Conservation (phyloP, 495 filamentous ascomycete genomes). For the Xylaria bambusicola region DNA sequence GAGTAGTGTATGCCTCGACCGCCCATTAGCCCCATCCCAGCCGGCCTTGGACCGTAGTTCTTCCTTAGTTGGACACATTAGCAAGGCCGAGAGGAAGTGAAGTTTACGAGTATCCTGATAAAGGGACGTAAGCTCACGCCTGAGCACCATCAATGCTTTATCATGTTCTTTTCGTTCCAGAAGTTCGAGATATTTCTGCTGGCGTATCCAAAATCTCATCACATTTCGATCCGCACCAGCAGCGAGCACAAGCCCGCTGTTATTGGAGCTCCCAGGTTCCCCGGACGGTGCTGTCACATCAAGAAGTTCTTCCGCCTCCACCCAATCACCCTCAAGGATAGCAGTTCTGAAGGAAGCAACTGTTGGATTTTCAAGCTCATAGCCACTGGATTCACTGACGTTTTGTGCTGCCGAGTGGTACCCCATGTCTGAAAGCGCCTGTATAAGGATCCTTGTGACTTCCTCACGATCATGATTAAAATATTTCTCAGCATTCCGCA, state of each 20-base stretch:
- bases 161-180: slow-evolving; percentile 74
- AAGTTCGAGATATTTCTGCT: slow-evolving; percentile 94
- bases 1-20: slow-evolving; percentile 74
- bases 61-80: slow-evolving; percentile 82
- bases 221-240: slow-evolving; percentile 46
- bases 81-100: slow-evolving; percentile 81
- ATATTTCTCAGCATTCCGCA: slow-evolving; percentile 34
- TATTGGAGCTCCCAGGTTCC: slow-evolving; percentile 49
- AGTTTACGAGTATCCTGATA: slow-evolving; percentile 72
- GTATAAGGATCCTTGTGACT: slow-evolving; percentile 88
- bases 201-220: slow-evolving; percentile 73
- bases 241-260: slow-evolving; percentile 48
- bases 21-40: slow-evolving; percentile 83
- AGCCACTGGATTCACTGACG: slow-evolving; percentile 82
- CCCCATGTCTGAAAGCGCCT: slow-evolving; percentile 84
- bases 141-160: slow-evolving; percentile 75
- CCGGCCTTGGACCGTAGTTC: slow-evolving; percentile 78
- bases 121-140: slow-evolving; percentile 84
- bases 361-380: slow-evolving; percentile 78
- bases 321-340: slow-evolving; percentile 80
- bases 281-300: slow-evolving; percentile 57
- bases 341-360: slow-evolving; percentile 84
- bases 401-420: slow-evolving; percentile 74
- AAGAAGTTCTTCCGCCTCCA: slow-evolving; percentile 78
- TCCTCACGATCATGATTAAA: slow-evolving; percentile 91